Conservation (phyloP, 2,329 filamentous ascomycete genomes). For the Tympanopsis confertula region DNA sequence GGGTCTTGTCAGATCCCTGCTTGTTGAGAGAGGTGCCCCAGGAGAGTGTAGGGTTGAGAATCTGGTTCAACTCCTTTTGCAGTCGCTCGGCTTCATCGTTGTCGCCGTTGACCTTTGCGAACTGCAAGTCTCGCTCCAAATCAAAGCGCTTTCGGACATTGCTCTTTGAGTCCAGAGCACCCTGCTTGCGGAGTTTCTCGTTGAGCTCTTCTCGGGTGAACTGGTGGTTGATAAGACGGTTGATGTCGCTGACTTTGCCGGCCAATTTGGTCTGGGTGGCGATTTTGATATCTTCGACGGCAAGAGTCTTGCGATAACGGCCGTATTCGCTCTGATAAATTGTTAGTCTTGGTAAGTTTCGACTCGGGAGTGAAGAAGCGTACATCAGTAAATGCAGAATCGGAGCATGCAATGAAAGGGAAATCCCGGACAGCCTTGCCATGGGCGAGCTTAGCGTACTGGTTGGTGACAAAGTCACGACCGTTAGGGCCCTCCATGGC, state of each 20-base stretch:
- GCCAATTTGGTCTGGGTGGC: conserved; percentile 38
- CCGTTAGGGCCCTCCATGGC: conserved; percentile 44
- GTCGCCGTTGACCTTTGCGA: conserved; percentile 7
- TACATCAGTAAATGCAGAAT: conserved; percentile 43
- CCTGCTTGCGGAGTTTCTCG: conserved; percentile 40
- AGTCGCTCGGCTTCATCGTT: neutral
- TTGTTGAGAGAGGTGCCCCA: neutral
- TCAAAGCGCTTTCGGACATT: conserved; percentile 30
- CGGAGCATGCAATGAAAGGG: conserved; percentile 50
- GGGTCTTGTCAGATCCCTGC: conserved; percentile 16
- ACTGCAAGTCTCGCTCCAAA: conserved; percentile 29
- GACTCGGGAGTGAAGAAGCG: conserved; percentile 5
- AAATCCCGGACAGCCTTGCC: conserved; percentile 47
- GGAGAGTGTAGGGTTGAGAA: neutral
- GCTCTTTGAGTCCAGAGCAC: conserved; percentile 31
- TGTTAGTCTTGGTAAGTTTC: neutral
- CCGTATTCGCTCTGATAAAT: conserved; percentile 35
- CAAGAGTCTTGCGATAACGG: conserved; percentile 39
- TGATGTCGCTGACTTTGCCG: conserved; percentile 42
- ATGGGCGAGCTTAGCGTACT: conserved; percentile 45
- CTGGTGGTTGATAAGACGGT: conserved; percentile 41
- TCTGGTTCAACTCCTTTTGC: neutral
- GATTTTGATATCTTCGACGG: conserved; percentile 36
- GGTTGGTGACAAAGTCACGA: conserved; percentile 43
- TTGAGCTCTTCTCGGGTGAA: conserved; percentile 47